phyloP scores from a whole-genome alignment of 371 early-diverging fungal genomes.

The Syncephalastrum racemosum region DNA sequence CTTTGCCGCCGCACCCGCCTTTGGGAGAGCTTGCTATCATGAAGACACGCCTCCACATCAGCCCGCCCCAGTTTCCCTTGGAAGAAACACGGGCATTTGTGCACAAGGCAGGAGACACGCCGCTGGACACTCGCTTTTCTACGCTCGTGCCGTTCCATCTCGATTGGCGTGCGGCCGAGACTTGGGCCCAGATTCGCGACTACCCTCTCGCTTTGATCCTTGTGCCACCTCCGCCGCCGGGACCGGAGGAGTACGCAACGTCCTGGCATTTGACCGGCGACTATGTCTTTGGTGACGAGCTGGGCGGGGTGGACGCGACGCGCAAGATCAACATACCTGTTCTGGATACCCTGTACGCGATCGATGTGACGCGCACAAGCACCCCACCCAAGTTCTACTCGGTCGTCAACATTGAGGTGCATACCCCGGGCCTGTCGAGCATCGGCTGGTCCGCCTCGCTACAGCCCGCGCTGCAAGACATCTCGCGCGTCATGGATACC shows the following conservation, averaged over 20 bases:
- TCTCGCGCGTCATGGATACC: constrained; percentile 59
- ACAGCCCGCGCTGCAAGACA: constrained; percentile 68
- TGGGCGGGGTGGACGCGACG: constrained; percentile 36
- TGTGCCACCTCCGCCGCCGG: constrained; percentile 37
- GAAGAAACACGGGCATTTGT: constrained; percentile 56
- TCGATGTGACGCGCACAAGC: constrained; percentile 51
- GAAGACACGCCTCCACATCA: constrained; percentile 30
- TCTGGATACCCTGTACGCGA: constrained; percentile 24
- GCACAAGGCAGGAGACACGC: constrained; percentile 60
- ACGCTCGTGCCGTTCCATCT: constrained; percentile 61
- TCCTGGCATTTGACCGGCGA: constrained; percentile 45
- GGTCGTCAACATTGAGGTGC: constrained; percentile 49
- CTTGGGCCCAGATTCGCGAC: constrained; percentile 57
- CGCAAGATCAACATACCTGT: constrained; percentile 25
- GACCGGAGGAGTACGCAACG: constrained; percentile 2
- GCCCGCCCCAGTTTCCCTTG: constrained; percentile 47
- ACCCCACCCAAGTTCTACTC: constrained; percentile 69
- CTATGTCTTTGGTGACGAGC: constrained; percentile 45
- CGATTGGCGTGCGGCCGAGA: constrained; percentile 37
- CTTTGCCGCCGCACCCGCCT: constrained; percentile 36
- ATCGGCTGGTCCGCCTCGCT: constrained; percentile 62
- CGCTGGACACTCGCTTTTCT: constrained; percentile 50
- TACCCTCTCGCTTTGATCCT: constrained; percentile 55
- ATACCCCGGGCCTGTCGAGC: constrained; percentile 33
- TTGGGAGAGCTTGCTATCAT: constrained; percentile 44